These are phyloP conservation scores for Cyberlindnera americana DNA, from an alignment of 805 yeast genomes.

Conservation along the genomic window DNA sequence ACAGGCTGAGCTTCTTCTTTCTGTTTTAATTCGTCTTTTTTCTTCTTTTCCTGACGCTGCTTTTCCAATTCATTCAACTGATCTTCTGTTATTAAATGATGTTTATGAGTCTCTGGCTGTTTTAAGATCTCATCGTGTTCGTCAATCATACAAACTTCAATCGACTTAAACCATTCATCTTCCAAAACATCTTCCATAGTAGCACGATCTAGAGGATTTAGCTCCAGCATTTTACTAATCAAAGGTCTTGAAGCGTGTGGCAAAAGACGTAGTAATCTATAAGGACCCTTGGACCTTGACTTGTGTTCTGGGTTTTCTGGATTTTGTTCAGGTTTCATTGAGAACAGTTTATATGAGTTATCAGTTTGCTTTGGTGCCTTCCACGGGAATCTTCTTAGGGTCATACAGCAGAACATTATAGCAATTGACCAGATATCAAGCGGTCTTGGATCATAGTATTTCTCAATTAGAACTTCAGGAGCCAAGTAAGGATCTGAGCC, in stretches of 20 bases:
- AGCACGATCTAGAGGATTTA: slow-evolving; percentile 57
- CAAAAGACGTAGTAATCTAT: slow-evolving; percentile 63
- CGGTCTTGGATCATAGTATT: slow-evolving; percentile 75
- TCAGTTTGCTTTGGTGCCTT: slow-evolving; percentile 80
- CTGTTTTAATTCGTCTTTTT: slow-evolving; percentile 26
- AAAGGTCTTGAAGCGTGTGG: slow-evolving; percentile 64
- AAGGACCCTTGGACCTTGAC: slow-evolving; percentile 60
- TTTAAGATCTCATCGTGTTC: slow-evolving; percentile 25
- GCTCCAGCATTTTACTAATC: slow-evolving; percentile 59
- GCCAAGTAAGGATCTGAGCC: slow-evolving; percentile 97
- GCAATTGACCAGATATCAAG: slow-evolving; percentile 95
- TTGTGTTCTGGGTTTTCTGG: slow-evolving; percentile 30
- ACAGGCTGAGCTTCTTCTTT: slow-evolving; percentile 12
- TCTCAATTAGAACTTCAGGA: slow-evolving; percentile 72
- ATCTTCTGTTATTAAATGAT: slow-evolving; percentile 67
- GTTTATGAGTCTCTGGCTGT: slow-evolving; percentile 45
- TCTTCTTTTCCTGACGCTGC: slow-evolving; percentile 31
- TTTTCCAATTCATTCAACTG: slow-evolving; percentile 44
- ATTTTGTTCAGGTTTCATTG: slow-evolving; percentile 35
- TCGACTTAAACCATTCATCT: slow-evolving; percentile 55
- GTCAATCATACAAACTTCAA: slow-evolving; percentile 48
- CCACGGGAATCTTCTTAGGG: slow-evolving; percentile 90
- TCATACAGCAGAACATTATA: slow-evolving; percentile 88
- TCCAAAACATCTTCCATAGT: slow-evolving; percentile 50
- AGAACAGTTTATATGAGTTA: slow-evolving; percentile 67